phyloP scores from a whole-genome alignment of 768 basidiomycete species.

The Amanita subjunquillea region DNA sequence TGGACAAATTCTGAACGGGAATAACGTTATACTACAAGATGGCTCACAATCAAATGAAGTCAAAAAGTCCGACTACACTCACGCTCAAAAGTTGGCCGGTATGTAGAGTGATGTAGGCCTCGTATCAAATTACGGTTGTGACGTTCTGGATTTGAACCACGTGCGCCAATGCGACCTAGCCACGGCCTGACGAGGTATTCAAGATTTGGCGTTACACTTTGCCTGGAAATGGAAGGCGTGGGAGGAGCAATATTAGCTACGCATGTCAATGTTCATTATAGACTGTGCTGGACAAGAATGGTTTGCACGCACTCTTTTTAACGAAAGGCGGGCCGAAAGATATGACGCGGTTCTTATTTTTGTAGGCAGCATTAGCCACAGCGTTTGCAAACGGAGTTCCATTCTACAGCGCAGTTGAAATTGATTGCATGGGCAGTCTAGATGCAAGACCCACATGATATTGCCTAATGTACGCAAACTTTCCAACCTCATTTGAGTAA shows the following conservation, averaged over 20 bases:
- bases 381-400: constrained; percentile 26
- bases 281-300: background rate
- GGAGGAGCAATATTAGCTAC: constrained; percentile 24
- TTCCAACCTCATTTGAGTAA: constrained; percentile 8
- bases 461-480: constrained; percentile 15
- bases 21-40: constrained; percentile 27
- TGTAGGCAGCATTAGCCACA: constrained; percentile 25
- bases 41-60: constrained; percentile 20
- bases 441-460: constrained; percentile 9
- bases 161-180: constrained; percentile 28
- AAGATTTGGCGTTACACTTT: constrained; percentile 25
- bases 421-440: background rate
- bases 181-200: constrained; percentile 31
- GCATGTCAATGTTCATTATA: background rate
- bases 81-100: constrained; percentile 36
- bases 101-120: constrained; percentile 49
- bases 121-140: constrained; percentile 33
- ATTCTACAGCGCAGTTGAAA: constrained; percentile 11
- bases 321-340: constrained; percentile 25
- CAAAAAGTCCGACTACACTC: constrained; percentile 41
- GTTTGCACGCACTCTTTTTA: constrained; percentile 17
- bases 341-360: constrained; percentile 17
- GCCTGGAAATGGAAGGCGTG: constrained; percentile 24
- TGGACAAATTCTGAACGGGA: constrained; percentile 33
- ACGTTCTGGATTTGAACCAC: constrained; percentile 26